phyloP scores from a whole-genome alignment of 345 rosid species.

The Cardamine chenopodiifolia region DNA sequence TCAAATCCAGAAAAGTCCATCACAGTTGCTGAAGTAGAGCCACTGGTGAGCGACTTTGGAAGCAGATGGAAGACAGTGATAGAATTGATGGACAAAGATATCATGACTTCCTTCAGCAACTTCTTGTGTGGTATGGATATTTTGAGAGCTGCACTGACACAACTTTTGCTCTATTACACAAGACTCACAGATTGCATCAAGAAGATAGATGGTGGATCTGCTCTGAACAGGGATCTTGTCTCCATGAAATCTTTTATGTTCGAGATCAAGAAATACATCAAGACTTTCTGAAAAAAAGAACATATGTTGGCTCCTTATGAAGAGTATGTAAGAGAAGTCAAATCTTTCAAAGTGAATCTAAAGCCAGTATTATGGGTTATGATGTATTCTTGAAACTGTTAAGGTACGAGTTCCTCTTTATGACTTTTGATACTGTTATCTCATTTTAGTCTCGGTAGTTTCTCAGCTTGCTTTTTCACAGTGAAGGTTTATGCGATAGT shows the following conservation, averaged over 20 bases:
- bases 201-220: slow-evolving; percentile 75
- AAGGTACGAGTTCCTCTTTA: not conserved
- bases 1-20: slow-evolving; percentile 66
- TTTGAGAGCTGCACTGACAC: slow-evolving; percentile 92
- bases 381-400: slow-evolving; percentile 4
- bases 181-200: slow-evolving; percentile 88
- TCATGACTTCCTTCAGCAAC: slow-evolving; percentile 97
- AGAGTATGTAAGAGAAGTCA: slow-evolving; percentile 21
- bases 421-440: not conserved
- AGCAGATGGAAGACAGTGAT: slow-evolving; percentile 94
- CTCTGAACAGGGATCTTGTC: slow-evolving; percentile 85
- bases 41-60: slow-evolving; percentile 81
- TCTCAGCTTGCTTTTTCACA: not conserved
- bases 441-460: not conserved
- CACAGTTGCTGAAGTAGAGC: slow-evolving; percentile 78
- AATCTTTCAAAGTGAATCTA: slow-evolving; percentile 18
- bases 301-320: slow-evolving; percentile 3
- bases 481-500: no score
- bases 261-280: slow-evolving; percentile 90
- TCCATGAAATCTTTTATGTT: slow-evolving; percentile 94
- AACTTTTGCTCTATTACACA: slow-evolving; percentile 88
- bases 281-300: slow-evolving; percentile 63
- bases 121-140: slow-evolving; percentile 97
- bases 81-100: slow-evolving; percentile 97
- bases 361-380: slow-evolving; percentile 14